Percentiles rank a stretch among this genome's conserved stretches.
Conservation (phyloP, 495 filamentous ascomycete species). For the Margaritispora aquatica region DNA sequence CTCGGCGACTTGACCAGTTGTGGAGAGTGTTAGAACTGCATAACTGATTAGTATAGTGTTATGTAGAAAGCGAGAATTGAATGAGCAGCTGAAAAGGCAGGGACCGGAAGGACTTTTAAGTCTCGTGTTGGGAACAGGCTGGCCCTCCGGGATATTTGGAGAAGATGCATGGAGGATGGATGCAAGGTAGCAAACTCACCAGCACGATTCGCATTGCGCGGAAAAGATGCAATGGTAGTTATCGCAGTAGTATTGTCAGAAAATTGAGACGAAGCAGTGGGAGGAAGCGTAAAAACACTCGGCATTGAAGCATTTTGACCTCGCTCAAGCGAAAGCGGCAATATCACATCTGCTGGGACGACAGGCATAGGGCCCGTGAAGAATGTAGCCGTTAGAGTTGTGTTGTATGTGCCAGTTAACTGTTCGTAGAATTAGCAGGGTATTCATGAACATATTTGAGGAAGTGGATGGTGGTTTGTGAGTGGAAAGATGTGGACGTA, state of each 20-base stretch:
- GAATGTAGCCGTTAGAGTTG: conserved; percentile 71
- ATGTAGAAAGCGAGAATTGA: too few relatives aligned
- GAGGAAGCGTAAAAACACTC: conserved; percentile 65
- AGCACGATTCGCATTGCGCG: conserved; percentile 59
- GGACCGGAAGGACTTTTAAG: too few relatives aligned
- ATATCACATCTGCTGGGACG: conserved; percentile 56
- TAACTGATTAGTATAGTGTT: too few relatives aligned
- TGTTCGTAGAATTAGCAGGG: background rate
- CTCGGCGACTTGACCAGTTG: conserved; percentile 70
- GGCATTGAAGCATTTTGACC: conserved; percentile 40
- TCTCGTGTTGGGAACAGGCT: too few relatives aligned
- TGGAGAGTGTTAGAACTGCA: too few relatives aligned
- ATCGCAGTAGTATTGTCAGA: conserved; percentile 50
- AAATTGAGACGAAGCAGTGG: conserved; percentile 52
- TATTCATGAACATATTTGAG: too few relatives aligned
- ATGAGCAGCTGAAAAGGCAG: too few relatives aligned
- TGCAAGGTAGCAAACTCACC: too few relatives aligned
- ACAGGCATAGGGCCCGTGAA: conserved; percentile 39
- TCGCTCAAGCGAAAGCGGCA: conserved; percentile 63
- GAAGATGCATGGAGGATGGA: too few relatives aligned
- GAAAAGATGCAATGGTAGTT: conserved; percentile 46
- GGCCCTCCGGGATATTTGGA: too few relatives aligned
- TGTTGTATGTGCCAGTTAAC: conserved; percentile 64
- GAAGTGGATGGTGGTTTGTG: background rate
- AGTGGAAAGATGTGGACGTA: background rate